Base-by-base conservation (phyloP, 495 filamentous ascomycete genomes). In the Stereocaulon alpinum region DNA sequence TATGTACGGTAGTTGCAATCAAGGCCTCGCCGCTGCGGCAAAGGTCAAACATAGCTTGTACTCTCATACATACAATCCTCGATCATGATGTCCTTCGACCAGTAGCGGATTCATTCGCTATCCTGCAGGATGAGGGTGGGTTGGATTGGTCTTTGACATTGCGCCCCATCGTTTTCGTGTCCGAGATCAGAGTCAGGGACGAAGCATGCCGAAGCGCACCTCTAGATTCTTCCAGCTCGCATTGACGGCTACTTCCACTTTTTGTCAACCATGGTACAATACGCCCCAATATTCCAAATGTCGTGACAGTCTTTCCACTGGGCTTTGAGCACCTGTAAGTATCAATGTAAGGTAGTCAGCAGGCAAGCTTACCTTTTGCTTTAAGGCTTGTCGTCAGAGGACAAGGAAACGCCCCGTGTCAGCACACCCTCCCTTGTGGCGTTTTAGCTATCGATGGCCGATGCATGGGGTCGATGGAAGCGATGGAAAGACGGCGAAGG, bases 41-140 rank as follows among this genome's bases (percentile, higher is more conserved):
- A 52, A 52, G 49, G 49, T 52, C 49, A 52, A 29, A 37, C 49
- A 52, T 29, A 11, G 15, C 17, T 27, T 17, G 22, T 49, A 18
- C 22, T 27, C 3, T 6, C 17, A 34, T 52, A 12, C 49, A 34
- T 34, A 3, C 29, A 17, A 51, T 34, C 27, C 29, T n/a, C 49
- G 18, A 32, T 30, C n/a, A 51, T 32, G 15, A 52, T 32, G 17
- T 52, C 49, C 27, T 37, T 32, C 9, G 49, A 52, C 29, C 18
- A 34, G 49, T 52, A 29, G 49, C 49, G 49, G 49, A 52, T 37
- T 52, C 49, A 52, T 52, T 52, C 49, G 49, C 49, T 32, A 10
- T 52, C 49, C 27, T 52, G 49, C 49, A 52, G 49, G 9, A 52
- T 18, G n/a, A 18, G 34, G 49, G 49, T 37, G 49, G 49, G 49